These are phyloP conservation scores for Teratosphaeria nubilosa DNA, from an alignment of 2,329 filamentous ascomycete species.

Conservation along the genomic window DNA sequence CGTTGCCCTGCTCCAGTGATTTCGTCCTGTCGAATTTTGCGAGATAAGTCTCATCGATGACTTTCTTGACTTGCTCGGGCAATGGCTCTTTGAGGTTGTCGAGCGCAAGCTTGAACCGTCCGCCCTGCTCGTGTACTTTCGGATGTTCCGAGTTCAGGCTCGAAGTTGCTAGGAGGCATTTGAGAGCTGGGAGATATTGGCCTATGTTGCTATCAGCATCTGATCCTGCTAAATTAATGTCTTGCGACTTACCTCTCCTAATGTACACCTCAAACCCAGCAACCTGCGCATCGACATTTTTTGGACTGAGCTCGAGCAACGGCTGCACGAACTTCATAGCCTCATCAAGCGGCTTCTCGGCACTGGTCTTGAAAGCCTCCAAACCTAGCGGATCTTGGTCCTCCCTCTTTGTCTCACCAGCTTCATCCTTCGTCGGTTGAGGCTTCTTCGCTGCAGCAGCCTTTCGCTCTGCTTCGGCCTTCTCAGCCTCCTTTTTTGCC, in stretches of 20 bases:
- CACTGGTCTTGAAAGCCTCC: slow-evolving; percentile 51
- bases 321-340: slow-evolving; percentile 78
- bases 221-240: not conserved
- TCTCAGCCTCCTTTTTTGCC: slow-evolving; percentile 66
- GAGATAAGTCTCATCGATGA: slow-evolving; percentile 56
- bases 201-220: slow-evolving; percentile 31
- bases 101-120: slow-evolving; percentile 47
- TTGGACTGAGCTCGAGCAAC: slow-evolving; percentile 71
- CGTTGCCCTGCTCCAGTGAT: slow-evolving; percentile 47
- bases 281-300: slow-evolving; percentile 71
- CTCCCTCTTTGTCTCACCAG: slow-evolving; percentile 64
- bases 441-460: slow-evolving; percentile 36
- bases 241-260: slow-evolving; percentile 58
- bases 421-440: slow-evolving; percentile 49
- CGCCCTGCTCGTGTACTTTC: slow-evolving; percentile 63
- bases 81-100: slow-evolving; percentile 48
- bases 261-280: slow-evolving; percentile 86
- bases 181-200: slow-evolving; percentile 79
- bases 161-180: slow-evolving; percentile 67
- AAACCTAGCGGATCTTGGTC: slow-evolving; percentile 80
- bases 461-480: slow-evolving; percentile 75
- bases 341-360: slow-evolving; percentile 72
- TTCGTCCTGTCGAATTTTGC: slow-evolving; percentile 40
- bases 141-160: slow-evolving; percentile 59
- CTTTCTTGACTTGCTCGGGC: slow-evolving; percentile 54